A percentile compares a stretch with the other conserved stretches of the same genome.
Conservation (phyloP, 108 stramenopile species). For the Fistulifera solaris region DNA sequence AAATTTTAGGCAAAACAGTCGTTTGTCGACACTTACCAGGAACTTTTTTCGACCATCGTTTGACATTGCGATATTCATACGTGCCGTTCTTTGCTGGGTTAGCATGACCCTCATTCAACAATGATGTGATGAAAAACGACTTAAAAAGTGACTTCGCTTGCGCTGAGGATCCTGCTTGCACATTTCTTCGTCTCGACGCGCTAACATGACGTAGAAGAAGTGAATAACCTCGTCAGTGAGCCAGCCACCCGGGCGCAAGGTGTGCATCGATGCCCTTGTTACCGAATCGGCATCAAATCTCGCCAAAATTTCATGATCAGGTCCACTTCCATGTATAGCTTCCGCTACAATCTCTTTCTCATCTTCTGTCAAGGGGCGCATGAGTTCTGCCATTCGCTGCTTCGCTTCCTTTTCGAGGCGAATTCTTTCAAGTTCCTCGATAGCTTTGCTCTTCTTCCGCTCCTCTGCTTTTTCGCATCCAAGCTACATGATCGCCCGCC, state of each 20-base stretch:
- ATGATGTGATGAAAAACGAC: constrained; percentile 90
- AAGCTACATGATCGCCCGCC: constrained; percentile 54
- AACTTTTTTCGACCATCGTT: constrained; percentile 87
- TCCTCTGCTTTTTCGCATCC: too few species aligned
- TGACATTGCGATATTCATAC: constrained; percentile 89
- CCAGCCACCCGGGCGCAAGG: constrained; percentile 75
- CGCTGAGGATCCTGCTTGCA: constrained; percentile 43
- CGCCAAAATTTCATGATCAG: constrained; percentile 40
- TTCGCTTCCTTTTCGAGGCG: constrained; percentile 39
- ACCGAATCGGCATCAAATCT: constrained; percentile 59
- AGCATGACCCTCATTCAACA: constrained; percentile 64
- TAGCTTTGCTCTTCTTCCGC: too few species aligned
- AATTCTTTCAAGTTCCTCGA: constrained; percentile 19
- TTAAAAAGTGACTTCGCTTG: constrained; percentile 87
- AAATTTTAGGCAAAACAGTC: neutral
- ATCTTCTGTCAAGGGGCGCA: constrained; percentile 55
- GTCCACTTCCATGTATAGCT: constrained; percentile 46
- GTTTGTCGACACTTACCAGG: constrained; percentile 16
- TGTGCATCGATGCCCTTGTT: constrained; percentile 50
- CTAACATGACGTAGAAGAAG: constrained; percentile 82
- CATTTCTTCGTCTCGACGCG: constrained; percentile 69
- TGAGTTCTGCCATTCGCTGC: constrained; percentile 36
- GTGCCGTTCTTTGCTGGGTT: constrained; percentile 33
- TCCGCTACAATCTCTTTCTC: constrained; percentile 42
- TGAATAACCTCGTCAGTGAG: constrained; percentile 97